Base-by-base conservation (phyloP, 1,139 yeast genomes). In the Diutina siamensis region DNA sequence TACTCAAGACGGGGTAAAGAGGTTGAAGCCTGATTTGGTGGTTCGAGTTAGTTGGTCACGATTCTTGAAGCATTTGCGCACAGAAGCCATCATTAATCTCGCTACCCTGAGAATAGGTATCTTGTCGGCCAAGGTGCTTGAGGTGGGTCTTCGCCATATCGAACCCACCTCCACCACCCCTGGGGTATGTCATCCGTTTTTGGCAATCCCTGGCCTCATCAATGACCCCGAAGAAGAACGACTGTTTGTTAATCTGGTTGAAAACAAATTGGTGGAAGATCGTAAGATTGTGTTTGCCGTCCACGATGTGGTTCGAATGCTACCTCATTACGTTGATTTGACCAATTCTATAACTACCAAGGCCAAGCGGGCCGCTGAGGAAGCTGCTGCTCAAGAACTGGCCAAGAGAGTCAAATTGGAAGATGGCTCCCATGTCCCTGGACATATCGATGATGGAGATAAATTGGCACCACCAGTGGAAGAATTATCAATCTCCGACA, bases 81-180 rank as follows among this genome's bases (percentile, higher is more conserved):
- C 83, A 15, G 63, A 67, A 38, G 83, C 83, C 50, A 68, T 92
- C 27, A 76, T 71, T 1, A 75, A 75, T 38, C 70, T 84, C 46
- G 85, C 83, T 18, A 71, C 71, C 36, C 79, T 83, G 44, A 72
- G 89, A 49, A 64, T 88, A 44, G 98, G 98, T 5, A 62, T 71
- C 12, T 62, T 83, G 2, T 71, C 94, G 0, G 74, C 94, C 0
- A 65, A 70, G 45, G 72, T 94, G 7, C 92, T 83, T 57, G 69
- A 72, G 46, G 63, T 72, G 8, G 78, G 82, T 5, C 69, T 92
- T 50, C 57, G 64, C 40, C 58, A 73, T 36, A 67, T 84, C 31
- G 96, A 88, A 58, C 70, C 68, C 48, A 63, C 67, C 44, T 68
- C 82, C 5, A 77, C 81, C 10, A 66, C 61, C 27, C 42, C 42